Conservation (phyloP, 2,329 filamentous ascomycete genomes). For the Iodosphaeria phyllophila region DNA sequence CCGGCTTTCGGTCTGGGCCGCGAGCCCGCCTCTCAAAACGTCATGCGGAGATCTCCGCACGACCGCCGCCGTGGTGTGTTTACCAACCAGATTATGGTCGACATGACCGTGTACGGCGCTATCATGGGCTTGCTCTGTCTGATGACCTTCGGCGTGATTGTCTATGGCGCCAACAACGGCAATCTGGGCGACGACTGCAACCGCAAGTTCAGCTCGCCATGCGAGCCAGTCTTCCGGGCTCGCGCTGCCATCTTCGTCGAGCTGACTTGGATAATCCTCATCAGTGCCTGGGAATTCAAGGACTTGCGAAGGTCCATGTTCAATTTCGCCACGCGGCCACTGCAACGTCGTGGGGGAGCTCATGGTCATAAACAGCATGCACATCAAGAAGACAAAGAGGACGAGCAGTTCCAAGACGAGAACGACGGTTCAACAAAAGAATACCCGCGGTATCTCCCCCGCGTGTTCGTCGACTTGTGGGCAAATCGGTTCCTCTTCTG, state of each 20-base stretch:
- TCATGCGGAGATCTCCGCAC: constrained; percentile 67
- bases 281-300: constrained; percentile 66
- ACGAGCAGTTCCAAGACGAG: too few relatives aligned
- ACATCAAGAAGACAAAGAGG: too few relatives aligned
- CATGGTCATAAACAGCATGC: too few relatives aligned
- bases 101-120: constrained; percentile 63
- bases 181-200: constrained; percentile 45
- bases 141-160: constrained; percentile 45
- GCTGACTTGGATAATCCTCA: constrained; percentile 54
- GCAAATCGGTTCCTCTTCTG: constrained; percentile 54
- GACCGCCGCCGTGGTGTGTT: constrained; percentile 51
- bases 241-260: constrained; percentile 57
- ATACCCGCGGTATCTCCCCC: too few relatives aligned
- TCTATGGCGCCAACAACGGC: constrained; percentile 35
- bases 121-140: constrained; percentile 57
- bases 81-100: constrained; percentile 56
- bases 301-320: constrained; percentile 55
- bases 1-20: constrained; percentile 79
- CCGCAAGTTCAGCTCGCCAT: constrained; percentile 32
- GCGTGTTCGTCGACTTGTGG: constrained; percentile 45
- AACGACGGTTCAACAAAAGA: constrained; percentile 29
- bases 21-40: constrained; percentile 54
- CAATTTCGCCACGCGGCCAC: too few relatives aligned
- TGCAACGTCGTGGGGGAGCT: too few relatives aligned
- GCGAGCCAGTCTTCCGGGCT: constrained; percentile 45